Evolutionary conservation across 306 rosid genomes (phyloP).

Genomic region (Echinosophora koreensis): DNA sequence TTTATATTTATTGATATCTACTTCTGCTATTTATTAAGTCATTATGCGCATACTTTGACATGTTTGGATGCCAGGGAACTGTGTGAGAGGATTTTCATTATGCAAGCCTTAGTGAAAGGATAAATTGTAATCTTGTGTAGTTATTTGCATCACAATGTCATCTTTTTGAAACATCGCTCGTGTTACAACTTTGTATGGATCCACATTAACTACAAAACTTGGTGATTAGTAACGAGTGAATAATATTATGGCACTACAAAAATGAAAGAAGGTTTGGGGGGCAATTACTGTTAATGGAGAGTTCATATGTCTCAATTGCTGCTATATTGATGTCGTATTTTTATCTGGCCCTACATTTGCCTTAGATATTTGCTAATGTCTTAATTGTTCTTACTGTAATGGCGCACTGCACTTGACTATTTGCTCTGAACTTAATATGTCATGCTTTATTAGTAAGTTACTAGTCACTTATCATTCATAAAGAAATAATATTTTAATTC

Average conservation of each 20-base stretch:
- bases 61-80: constrained; percentile 27
- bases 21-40: constrained; percentile 15
- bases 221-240: constrained; percentile 21
- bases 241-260: background rate
- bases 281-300: background rate
- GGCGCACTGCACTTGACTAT: constrained; percentile 8
- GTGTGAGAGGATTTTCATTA: constrained; percentile 1
- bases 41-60: background rate
- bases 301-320: background rate
- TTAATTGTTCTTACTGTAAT: constrained; percentile 13
- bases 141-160: background rate
- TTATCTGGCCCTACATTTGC: background rate
- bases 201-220: background rate
- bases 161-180: background rate
- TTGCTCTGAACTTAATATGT: background rate
- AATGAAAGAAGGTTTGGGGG: background rate
- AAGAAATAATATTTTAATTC: background rate
- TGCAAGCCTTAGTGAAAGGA: constrained; percentile 9
- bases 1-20: constrained; percentile 1
- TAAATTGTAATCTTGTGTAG: background rate
- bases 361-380: constrained; percentile 19
- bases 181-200: constrained; percentile 12
- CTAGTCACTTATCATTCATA: background rate
- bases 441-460: background rate
- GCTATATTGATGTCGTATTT: background rate